These are phyloP conservation scores for Sporothrix schenckii DNA, from an alignment of 2,329 filamentous ascomycete species.

Conservation along the genomic window DNA sequence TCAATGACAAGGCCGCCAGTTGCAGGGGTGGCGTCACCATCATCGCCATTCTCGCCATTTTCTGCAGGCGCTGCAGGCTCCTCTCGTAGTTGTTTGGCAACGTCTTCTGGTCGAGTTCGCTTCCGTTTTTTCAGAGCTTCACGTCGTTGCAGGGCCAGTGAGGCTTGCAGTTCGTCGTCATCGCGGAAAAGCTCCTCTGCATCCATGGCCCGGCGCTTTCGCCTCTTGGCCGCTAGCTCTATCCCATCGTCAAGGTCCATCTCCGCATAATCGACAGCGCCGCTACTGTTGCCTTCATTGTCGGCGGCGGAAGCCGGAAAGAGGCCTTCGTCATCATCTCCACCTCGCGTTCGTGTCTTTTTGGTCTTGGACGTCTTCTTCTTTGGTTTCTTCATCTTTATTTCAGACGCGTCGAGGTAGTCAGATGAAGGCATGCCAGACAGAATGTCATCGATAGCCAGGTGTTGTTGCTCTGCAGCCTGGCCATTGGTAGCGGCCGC, in stretches of 20 bases:
- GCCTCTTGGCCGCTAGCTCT: slow-evolving; percentile 48
- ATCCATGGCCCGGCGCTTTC: slow-evolving; percentile 66
- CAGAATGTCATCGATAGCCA: slow-evolving; percentile 72
- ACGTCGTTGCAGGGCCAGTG: slow-evolving; percentile 78
- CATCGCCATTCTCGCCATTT: slow-evolving; percentile 44
- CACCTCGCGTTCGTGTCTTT: slow-evolving; percentile 69
- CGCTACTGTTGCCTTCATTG: slow-evolving; percentile 43
- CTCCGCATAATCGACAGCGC: slow-evolving; percentile 36
- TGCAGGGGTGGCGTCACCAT: slow-evolving; percentile 7
- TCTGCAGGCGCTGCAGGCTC: slow-evolving; percentile 53
- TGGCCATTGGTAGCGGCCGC: background rate
- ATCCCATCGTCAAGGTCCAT: slow-evolving; percentile 79
- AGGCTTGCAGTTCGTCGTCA: slow-evolving; percentile 75
- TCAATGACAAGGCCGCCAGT: slow-evolving; percentile 79
- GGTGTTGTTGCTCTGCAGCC: slow-evolving; percentile 62
- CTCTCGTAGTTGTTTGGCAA: slow-evolving; percentile 76
- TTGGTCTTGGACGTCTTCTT: slow-evolving; percentile 73
- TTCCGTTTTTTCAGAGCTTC: slow-evolving; percentile 90
- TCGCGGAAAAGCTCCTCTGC: slow-evolving; percentile 61
- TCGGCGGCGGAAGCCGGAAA: slow-evolving; percentile 48
- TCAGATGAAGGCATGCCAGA: slow-evolving; percentile 74
- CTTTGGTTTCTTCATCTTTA: slow-evolving; percentile 94
- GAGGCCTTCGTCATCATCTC: slow-evolving; percentile 63
- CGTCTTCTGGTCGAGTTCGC: slow-evolving; percentile 80
- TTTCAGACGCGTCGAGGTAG: slow-evolving; percentile 81